Percentiles rank a stretch among this genome's conserved stretches.
These are phyloP conservation scores for Puccinia polysora DNA, from an alignment of 1,284 basidiomycete species.

Conservation along the genomic window DNA sequence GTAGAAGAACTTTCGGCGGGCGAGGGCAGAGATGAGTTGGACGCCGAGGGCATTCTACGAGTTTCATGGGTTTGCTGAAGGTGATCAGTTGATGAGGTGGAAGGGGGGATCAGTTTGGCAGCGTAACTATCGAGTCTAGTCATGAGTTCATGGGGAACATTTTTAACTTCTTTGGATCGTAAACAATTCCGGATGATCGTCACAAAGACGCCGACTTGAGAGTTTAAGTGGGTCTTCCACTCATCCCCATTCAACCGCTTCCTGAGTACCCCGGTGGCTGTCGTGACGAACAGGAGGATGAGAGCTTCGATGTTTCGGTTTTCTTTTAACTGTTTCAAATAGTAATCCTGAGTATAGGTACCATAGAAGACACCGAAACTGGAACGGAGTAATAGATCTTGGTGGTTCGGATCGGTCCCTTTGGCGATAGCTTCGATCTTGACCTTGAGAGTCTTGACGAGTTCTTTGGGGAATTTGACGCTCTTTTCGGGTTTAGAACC, in stretches of 20 bases:
- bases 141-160: conserved; percentile 72
- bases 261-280: conserved; percentile 62
- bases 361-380: conserved; percentile 87
- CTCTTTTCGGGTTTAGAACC: conserved; percentile 67
- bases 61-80: conserved; percentile 7
- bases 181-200: conserved; percentile 77
- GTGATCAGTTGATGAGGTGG: conserved; percentile 44
- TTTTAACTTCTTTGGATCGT: conserved; percentile 45
- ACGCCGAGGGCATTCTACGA: conserved; percentile 17
- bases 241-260: conserved; percentile 62
- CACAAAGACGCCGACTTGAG: conserved; percentile 81
- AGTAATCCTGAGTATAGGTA: conserved; percentile 64
- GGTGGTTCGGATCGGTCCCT: conserved; percentile 77
- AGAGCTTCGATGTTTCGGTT: conserved; percentile 95
- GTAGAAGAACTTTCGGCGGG: conserved; percentile 24
- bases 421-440: conserved; percentile 83
- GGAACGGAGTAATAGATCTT: conserved; percentile 76
- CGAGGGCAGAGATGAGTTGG: conserved; percentile 13
- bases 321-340: conserved; percentile 85
- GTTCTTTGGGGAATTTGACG: conserved; percentile 85
- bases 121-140: conserved; percentile 76
- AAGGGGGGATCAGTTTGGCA: conserved; percentile 66
- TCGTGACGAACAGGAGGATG: conserved; percentile 88
- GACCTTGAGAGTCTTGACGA: conserved; percentile 78
- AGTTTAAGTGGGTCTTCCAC: conserved; percentile 88